Conservation (phyloP, 306 rosid genomes). For the Sesbania bispinosa region DNA sequence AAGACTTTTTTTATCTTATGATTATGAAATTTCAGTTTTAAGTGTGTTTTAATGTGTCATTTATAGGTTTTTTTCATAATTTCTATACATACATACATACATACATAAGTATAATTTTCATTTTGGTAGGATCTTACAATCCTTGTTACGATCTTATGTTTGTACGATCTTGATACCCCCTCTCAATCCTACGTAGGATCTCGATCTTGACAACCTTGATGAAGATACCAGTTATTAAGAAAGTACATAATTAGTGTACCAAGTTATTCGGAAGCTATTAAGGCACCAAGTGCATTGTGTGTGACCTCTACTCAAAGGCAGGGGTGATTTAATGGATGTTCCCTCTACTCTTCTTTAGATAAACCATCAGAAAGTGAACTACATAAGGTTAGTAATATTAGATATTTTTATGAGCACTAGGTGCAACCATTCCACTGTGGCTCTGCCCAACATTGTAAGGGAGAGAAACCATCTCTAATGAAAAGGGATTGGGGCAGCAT, state of each 20-base stretch:
- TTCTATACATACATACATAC: too few species aligned
- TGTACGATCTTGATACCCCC: too few species aligned
- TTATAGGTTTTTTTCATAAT: too few species aligned
- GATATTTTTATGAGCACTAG: neutral
- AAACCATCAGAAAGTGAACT: neutral
- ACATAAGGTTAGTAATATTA: neutral
- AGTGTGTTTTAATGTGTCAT: too few species aligned
- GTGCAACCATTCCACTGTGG: neutral
- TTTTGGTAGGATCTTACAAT: too few species aligned
- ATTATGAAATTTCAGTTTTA: too few species aligned
- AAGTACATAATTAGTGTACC: neutral
- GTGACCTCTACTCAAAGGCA: neutral
- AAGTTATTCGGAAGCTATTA: neutral
- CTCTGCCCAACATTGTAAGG: neutral
- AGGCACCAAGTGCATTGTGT: neutral
- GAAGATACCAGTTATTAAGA: neutral
- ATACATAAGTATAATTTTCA: too few species aligned
- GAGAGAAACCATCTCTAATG: neutral
- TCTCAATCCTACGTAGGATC: too few species aligned
- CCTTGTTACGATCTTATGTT: too few species aligned
- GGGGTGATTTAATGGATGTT: conserved; percentile 6
- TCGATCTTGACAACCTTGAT: too few species aligned
- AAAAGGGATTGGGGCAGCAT: conserved; percentile 12
- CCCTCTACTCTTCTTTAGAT: neutral
- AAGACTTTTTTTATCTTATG: too few species aligned